phyloP scores from a whole-genome alignment of 331 rosid species.

The Dryas integrifolia region DNA sequence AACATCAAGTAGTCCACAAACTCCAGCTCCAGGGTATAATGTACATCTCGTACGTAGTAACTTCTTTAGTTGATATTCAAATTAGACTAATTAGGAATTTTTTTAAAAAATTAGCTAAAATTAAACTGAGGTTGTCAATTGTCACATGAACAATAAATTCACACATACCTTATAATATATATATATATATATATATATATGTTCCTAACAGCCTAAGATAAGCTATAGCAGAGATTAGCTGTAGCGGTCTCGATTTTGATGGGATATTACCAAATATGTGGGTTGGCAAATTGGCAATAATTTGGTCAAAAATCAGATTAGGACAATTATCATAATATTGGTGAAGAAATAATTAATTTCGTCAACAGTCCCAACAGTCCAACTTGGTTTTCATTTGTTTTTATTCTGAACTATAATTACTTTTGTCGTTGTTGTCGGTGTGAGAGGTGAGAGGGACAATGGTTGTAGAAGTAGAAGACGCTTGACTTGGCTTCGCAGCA shows the following conservation, averaged over 20 bases:
- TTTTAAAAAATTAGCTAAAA: background rate
- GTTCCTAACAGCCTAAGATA: background rate
- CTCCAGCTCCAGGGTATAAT: too few relatives aligned
- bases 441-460: background rate
- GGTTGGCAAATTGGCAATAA: background rate
- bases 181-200: background rate
- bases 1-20: too few relatives aligned
- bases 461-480: conserved; percentile 1
- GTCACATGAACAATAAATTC: background rate
- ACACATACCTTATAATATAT: background rate
- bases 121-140: background rate
- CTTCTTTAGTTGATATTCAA: background rate
- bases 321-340: too few relatives aligned
- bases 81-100: background rate
- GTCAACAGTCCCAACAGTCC: background rate
- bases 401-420: background rate
- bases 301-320: conserved; percentile 7
- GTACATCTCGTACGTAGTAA: too few relatives aligned
- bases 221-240: background rate
- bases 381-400: background rate
- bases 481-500: conserved; percentile 30
- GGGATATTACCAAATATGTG: conserved; percentile 1
- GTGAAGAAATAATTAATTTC: too few relatives aligned
- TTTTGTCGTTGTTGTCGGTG: background rate
- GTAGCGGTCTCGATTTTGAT: background rate